Base-by-base conservation (phyloP, 371 early-diverging fungal species). In the Rhizopus stolonifer region DNA sequence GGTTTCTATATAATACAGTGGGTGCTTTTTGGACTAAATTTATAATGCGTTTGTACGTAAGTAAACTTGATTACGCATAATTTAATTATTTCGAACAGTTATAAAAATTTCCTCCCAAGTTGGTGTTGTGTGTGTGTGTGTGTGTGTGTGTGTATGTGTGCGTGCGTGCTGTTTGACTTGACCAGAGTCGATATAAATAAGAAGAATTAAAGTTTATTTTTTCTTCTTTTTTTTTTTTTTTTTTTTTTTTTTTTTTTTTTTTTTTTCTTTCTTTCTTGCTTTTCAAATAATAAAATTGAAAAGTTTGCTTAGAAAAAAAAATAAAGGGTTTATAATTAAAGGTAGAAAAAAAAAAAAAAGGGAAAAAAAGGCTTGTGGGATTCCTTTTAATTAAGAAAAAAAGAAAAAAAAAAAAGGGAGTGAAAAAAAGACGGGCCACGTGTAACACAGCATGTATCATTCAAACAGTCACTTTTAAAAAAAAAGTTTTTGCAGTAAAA, bases 131-230 rank as follows among this genome's bases (percentile, higher is more conserved):
- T n/a, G n/a, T n/a, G n/a, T n/a, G n/a, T n/a, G n/a, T n/a, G n/a
- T n/a, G n/a, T n/a, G n/a, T n/a, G n/a, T n/a, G n/a, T n/a, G n/a
- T n/a, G n/a, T n/a, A n/a, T n/a, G n/a, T n/a, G n/a, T n/a, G n/a
- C n/a, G n/a, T n/a, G n/a, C n/a, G n/a, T n/a, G n/a, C n/a, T n/a
- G n/a, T 13, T 42, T 19, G 43, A 42, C 43, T 42, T 42, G 43
- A 13, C 43, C 43, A 42, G 43, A 42, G 43, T 42, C 43, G 8
- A 52, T n/a, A n/a, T n/a, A n/a, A n/a, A n/a, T n/a, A n/a, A n/a
- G n/a, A n/a, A n/a, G n/a, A n/a, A n/a, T n/a, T 14, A 36, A 36
- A 36, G 15, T 15, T 6, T 11, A 6, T 36, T 36, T 36, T 9
- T 36, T 36, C 15, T 36, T 36, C 15, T 36, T 36, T 15, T 5